These are phyloP conservation scores for Barnettozyma populi DNA, from an alignment of 805 yeast species.

Conservation along the genomic window DNA sequence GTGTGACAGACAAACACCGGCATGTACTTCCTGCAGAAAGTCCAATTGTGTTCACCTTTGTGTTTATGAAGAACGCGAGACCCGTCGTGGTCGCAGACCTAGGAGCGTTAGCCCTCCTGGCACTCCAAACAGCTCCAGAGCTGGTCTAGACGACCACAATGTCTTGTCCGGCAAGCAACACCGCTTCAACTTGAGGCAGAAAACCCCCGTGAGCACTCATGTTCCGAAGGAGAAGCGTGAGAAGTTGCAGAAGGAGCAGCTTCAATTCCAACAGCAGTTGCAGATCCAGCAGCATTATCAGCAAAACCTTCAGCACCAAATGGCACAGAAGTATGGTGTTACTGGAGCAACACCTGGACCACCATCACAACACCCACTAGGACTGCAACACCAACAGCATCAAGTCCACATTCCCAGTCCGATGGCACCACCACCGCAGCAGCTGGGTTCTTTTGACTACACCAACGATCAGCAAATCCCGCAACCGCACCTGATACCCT, in stretches of 20 bases:
- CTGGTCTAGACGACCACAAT: not conserved
- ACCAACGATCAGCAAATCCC: not conserved
- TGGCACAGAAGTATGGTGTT: constrained; percentile 21
- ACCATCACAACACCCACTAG: constrained; percentile 7
- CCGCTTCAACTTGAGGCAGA: constrained; percentile 4
- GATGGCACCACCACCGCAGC: not conserved
- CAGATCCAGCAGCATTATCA: constrained; percentile 7
- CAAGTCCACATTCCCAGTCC: not conserved
- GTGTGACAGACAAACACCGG: constrained; percentile 27
- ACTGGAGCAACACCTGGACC: constrained; percentile 9
- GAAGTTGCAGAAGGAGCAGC: constrained; percentile 2
- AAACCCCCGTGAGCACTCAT: not conserved
- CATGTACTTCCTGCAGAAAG: constrained; percentile 23
- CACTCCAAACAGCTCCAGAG: not conserved
- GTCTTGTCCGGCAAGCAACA: not conserved
- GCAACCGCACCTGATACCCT: not conserved
- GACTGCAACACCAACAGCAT: not conserved
- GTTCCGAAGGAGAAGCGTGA: constrained; percentile 7
- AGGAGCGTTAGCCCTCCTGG: not conserved
- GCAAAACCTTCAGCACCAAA: constrained; percentile 13
- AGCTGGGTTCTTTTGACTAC: not conserved
- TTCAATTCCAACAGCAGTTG: constrained; percentile 4
- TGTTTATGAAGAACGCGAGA: constrained; percentile 20
- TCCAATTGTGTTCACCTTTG: constrained; percentile 23
- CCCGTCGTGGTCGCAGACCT: constrained; percentile 8